Base-by-base conservation (phyloP, 1,284 basidiomycete genomes). In the Ganoderma meredithae region DNA sequence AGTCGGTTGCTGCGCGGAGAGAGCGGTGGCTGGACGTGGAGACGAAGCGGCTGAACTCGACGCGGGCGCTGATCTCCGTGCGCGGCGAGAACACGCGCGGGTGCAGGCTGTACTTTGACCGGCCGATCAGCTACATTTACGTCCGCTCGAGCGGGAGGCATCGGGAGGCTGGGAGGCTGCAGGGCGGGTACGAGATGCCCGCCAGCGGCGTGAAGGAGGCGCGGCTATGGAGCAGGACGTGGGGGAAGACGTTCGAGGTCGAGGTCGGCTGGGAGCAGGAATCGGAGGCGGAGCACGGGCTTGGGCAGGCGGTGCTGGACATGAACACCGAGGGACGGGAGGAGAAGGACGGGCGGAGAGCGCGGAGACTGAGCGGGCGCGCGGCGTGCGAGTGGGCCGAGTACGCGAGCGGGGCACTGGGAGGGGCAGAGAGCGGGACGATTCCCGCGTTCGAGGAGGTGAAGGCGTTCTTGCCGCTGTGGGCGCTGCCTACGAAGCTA, bases 401-500 rank as follows among this genome's bases (percentile, higher is more conserved):
- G 75, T 88, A 89, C 75, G 86, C 87, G 76, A 85, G 86, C 75
- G 88, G 27, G 33, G 33, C 80, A 62, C 84, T 83, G 68, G 79
- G 86, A 10, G 88, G 87, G 13, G 66, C 62, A 36, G 61, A 56
- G 61, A 73, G 74, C 39, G 82, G 81, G 58, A 82, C 83, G 79
- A 89, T 94, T n/a, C 92, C 92, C 0, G 91, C 91, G 19, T 81
- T 89, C 41, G 90, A 93, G 76, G 92, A 94, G 76, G 84, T 88
- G 44, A 76, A 90, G n/a, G 76, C 77, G 40, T 92, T 90, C 76
- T 76, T 93, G 69, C 92, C 92, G 8, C 80, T 85, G 65, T 94
- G 92, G 92, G 88, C 86, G 25, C 81, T 83, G 40, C 85, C 86
- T 44, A 84, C 86, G n/a, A 92, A 91, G 79, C 71, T 77, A 69